Conservation (phyloP, 2,329 filamentous ascomycete genomes). For the Colletotrichum sp. region DNA sequence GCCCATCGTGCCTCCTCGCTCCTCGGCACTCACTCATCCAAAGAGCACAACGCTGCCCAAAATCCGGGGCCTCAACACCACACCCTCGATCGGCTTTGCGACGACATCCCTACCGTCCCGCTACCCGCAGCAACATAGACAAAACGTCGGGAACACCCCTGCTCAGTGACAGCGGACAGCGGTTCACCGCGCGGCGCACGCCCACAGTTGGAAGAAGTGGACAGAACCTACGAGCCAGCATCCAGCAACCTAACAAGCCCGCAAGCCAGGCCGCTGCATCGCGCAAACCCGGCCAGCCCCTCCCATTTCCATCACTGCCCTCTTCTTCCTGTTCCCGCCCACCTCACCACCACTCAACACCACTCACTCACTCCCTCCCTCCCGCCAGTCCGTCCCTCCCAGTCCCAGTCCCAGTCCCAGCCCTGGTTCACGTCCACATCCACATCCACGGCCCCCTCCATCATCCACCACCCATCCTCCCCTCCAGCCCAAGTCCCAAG, state of each 20-base stretch:
- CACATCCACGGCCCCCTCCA: not conserved
- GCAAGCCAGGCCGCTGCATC: not conserved
- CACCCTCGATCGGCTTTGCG: constrained; percentile 7
- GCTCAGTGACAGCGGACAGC: not conserved
- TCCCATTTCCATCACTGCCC: constrained; percentile 8
- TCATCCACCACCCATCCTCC: not conserved
- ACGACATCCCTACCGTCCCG: constrained; percentile 19
- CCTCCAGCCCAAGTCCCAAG: not conserved
- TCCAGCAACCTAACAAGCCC: not conserved
- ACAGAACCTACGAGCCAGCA: not conserved
- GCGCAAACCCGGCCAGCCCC: constrained; percentile 9
- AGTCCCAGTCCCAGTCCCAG: not conserved
- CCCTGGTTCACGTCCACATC: not conserved
- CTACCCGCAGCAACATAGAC: constrained; percentile 16
- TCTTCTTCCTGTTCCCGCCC: not conserved
- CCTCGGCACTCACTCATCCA: not conserved
- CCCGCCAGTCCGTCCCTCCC: not conserved
- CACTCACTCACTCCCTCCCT: not conserved
- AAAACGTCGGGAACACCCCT: constrained; percentile 17
- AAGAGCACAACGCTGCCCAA: not conserved
- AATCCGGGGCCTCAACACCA: not conserved
- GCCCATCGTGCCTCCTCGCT: not conserved
- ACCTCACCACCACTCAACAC: not conserved
- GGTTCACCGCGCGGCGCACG: constrained; percentile 9
- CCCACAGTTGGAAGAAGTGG: constrained; percentile 2